Percentiles rank a stretch among this genome's conserved stretches.
These are phyloP conservation scores for Suhomyces kunorum DNA, from an alignment of 1,139 yeast species.

Conservation along the genomic window DNA sequence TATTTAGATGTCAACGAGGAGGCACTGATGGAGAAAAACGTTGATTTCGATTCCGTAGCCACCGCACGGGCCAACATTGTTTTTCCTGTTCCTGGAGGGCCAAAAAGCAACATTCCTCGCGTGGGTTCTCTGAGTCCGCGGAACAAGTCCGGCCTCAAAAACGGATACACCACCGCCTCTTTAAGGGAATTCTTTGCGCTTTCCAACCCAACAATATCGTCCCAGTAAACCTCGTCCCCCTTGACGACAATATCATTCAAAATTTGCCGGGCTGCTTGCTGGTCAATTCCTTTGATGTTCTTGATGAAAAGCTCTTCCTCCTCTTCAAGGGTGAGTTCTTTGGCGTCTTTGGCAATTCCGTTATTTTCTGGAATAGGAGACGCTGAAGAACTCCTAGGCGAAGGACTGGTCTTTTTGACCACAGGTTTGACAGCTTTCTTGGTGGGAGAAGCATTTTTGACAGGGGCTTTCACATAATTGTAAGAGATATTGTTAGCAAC, in stretches of 20 bases:
- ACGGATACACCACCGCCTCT: constrained; percentile 96
- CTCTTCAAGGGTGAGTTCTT: constrained; percentile 48
- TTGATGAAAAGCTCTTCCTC: constrained; percentile 60
- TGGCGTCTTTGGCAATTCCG: constrained; percentile 14
- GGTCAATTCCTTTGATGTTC: constrained; percentile 45
- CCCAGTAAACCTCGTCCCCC: constrained; percentile 97
- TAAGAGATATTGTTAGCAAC: constrained; percentile 29
- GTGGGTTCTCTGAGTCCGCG: constrained; percentile 94
- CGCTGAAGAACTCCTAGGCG: neutral
- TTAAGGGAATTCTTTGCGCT: constrained; percentile 86
- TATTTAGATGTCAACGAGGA: constrained; percentile 90
- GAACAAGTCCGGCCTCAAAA: constrained; percentile 88
- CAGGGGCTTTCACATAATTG: constrained; percentile 25
- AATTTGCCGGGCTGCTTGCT: constrained; percentile 57
- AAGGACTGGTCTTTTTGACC: constrained; percentile 2
- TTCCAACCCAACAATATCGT: constrained; percentile 92
- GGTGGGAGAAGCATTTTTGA: constrained; percentile 8
- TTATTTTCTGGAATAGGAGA: constrained; percentile 8
- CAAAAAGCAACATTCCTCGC: constrained; percentile 91
- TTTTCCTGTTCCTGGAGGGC: constrained; percentile 98
- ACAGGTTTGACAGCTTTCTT: constrained; percentile 17
- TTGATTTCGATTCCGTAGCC: constrained; percentile 93
- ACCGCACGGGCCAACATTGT: constrained; percentile 98
- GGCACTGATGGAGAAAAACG: constrained; percentile 90
- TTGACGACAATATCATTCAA: constrained; percentile 88